Evolutionary conservation across 352 stramenopile species (phyloP).

Genomic region (Pythium oligandrum): DNA sequence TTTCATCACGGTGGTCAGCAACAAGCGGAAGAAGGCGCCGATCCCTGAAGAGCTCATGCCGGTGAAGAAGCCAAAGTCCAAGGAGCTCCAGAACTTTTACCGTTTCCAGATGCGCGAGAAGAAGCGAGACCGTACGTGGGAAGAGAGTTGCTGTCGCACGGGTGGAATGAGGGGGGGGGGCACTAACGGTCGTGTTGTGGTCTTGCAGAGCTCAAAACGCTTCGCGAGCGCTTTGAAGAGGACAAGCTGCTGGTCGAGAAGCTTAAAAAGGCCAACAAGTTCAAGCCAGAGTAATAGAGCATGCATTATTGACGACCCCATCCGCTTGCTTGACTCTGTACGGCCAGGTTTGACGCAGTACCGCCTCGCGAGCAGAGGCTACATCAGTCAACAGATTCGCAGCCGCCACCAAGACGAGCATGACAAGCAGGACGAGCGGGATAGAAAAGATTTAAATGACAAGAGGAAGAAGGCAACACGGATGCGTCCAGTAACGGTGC

Average conservation of each 20-base stretch:
- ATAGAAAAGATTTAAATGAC: no score
- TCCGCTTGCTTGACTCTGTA: no score
- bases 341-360: no score
- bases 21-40: conserved; percentile 49
- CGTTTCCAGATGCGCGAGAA: conserved; percentile 84
- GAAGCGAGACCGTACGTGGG: conserved; percentile 73
- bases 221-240: conserved; percentile 83
- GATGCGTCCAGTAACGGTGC: no score
- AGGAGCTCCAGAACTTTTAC: conserved; percentile 82
- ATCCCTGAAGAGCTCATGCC: conserved; percentile 36
- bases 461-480: no score
- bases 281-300: conserved; percentile 60
- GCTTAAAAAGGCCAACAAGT: conserved; percentile 80
- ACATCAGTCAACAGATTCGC: no score
- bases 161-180: background rate
- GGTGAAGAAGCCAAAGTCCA: conserved; percentile 81
- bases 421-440: no score
- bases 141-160: no score
- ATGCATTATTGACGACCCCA: background rate
- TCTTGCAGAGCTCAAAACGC: conserved; percentile 64
- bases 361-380: no score
- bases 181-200: conserved; percentile 7
- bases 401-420: no score
- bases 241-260: conserved; percentile 73
- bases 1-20: conserved; percentile 79